Evolutionary conservation across 1,284 basidiomycete genomes (phyloP).

Genomic region (Pisolithus thermaeus): DNA sequence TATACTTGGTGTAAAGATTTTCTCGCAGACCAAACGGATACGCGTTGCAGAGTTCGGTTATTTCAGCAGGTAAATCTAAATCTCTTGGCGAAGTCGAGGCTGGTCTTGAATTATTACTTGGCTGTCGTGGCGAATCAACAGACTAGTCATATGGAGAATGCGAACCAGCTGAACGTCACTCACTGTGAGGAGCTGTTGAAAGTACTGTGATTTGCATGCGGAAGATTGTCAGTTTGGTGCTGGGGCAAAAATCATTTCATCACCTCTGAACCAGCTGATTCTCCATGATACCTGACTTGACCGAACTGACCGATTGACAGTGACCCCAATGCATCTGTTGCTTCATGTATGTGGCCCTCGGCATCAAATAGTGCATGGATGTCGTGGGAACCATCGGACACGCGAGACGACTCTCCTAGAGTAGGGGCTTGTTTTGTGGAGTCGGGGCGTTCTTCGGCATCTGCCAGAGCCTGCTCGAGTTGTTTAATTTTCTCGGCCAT

Average conservation of each 20-base stretch:
- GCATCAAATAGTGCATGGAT: constrained; percentile 15
- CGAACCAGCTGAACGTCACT: constrained; percentile 8
- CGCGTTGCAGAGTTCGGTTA: constrained; percentile 40
- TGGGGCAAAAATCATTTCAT: constrained; percentile 6
- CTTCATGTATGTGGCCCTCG: constrained; percentile 16
- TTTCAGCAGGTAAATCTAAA: constrained; percentile 36
- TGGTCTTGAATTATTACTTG: not conserved
- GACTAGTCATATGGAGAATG: not conserved
- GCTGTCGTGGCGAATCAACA: not conserved
- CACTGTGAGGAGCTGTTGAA: constrained; percentile 40
- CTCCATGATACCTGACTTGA: constrained; percentile 43
- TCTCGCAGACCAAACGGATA: constrained; percentile 45
- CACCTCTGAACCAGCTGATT: constrained; percentile 43
- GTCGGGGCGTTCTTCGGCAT: constrained; percentile 21
- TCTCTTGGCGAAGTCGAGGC: constrained; percentile 15
- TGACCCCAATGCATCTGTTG: constrained; percentile 37
- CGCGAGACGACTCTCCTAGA: constrained; percentile 5
- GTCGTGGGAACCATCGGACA: constrained; percentile 3
- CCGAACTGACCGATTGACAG: constrained; percentile 41
- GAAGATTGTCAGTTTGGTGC: not conserved
- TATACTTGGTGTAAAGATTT: constrained; percentile 29
- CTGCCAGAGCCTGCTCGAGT: constrained; percentile 46
- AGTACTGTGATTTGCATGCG: constrained; percentile 28
- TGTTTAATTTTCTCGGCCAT: constrained; percentile 48
- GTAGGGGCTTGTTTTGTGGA: constrained; percentile 12